Evolutionary conservation across 2,329 filamentous ascomycete genomes (phyloP), one percentile per base, ranked within the genome.

Genomic region (Fusarium continuum): DNA sequence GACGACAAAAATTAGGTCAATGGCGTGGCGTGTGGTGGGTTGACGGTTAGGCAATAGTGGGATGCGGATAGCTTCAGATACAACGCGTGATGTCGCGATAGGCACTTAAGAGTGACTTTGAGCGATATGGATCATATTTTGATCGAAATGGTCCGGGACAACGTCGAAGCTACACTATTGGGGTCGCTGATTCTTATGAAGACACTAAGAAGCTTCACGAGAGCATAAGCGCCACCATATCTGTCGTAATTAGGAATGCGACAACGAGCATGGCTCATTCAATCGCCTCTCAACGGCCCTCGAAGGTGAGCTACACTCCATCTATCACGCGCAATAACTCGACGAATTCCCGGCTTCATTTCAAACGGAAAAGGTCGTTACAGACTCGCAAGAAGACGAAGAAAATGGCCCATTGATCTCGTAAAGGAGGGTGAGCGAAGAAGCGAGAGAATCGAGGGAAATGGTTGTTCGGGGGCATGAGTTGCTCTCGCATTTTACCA

Each of bases 21-120:
- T 57, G 49, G 23, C 26, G 69, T 48, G 62, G 32, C 49, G 61
- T 62, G 51, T 57, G 56, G 51, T 40, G 52, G 54, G 50, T 71
- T 64, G 46, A 49, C 48, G 63, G 63, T 55, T 28, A 57, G 56
- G 57, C 43, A 55, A 59, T 63, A 47, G 49, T 55, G 49, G 55
- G 63, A 62, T 75, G 73, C 61, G 70, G 72, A 75, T 75, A 74
- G 73, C 73, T 74, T 75, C 72, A 75, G 69, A 66, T 67, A 53
- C 61, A 58, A 68, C 58, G 48, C 55, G 67, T 26, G 29, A 55
- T 52, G 49, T 56, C 46, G 61, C 49, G 59, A 68, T 50, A 31
- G 35, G 28, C n/a, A 35, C 51, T 41, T 38, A 35, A 53, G 45
- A 75, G 73, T 75, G 72, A 75, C 72, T 72, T 75, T 64, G 58